phyloP scores from a whole-genome alignment of 202 grass and related monocot genomes.

The Carex arenaria region DNA sequence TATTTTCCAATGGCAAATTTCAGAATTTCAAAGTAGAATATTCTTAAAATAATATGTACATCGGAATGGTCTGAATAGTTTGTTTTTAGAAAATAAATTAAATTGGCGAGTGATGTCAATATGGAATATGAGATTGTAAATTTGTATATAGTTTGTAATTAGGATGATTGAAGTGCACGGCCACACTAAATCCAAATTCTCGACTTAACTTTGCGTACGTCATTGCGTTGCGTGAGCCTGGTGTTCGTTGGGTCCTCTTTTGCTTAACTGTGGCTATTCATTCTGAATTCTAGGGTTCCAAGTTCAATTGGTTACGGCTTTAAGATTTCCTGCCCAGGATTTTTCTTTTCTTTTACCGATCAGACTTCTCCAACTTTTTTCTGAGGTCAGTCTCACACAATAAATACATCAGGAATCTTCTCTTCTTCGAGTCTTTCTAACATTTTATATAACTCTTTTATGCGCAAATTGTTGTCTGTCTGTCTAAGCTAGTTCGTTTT shows the following conservation, averaged over 20 bases:
- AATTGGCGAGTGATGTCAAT: no score
- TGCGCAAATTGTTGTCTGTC: background rate
- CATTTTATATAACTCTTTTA: no score
- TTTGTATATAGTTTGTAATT: background rate
- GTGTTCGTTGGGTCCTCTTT: background rate
- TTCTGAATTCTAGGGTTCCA: background rate
- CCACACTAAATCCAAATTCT: background rate
- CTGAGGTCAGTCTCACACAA: background rate
- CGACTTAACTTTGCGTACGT: background rate
- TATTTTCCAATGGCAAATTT: no score
- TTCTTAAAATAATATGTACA: no score
- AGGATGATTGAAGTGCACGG: background rate
- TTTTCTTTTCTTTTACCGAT: no score
- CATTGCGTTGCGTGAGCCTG: background rate
- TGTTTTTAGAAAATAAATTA: no score
- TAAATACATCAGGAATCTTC: no score
- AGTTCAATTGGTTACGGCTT: background rate
- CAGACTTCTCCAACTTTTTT: background rate
- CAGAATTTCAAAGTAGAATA: no score
- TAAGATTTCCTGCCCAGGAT: background rate
- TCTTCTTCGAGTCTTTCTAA: background rate
- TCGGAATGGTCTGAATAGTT: no score
- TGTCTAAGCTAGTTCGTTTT: background rate
- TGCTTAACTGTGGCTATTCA: background rate
- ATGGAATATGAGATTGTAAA: background rate